Conservation (phyloP, 2,329 filamentous ascomycete genomes). For the Aplosporella prunicola region DNA sequence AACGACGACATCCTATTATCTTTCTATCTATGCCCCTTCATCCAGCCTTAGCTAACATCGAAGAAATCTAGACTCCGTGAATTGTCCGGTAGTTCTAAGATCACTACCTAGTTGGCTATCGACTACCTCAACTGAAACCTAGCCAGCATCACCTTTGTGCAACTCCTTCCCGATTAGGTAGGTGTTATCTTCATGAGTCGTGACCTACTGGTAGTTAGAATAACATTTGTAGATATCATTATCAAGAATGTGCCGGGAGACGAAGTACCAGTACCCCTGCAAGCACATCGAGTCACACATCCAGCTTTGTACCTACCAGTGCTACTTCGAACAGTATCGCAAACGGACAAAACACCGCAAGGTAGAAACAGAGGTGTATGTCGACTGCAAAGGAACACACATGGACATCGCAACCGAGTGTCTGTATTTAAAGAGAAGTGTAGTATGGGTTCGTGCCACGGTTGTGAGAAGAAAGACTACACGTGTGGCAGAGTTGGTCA, state of each 20-base stretch:
- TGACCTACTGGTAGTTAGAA: background rate
- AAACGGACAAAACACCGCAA: background rate
- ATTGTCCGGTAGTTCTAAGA: no score
- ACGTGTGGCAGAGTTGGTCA: background rate
- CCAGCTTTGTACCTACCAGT: constrained; percentile 6
- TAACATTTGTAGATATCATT: background rate
- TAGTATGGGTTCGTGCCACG: background rate
- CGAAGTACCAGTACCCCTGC: constrained; percentile 7
- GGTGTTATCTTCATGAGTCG: background rate
- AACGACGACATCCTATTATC: no score
- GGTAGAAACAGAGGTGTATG: constrained; percentile 1
- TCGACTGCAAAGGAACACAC: background rate
- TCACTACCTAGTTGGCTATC: no score
- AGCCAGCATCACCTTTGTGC: no score
- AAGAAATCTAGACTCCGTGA: background rate
- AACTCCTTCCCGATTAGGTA: no score
- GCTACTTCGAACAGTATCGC: constrained; percentile 5
- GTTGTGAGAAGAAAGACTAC: background rate
- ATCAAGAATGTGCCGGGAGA: constrained; percentile 8
- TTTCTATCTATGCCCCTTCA: no score
- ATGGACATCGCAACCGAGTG: background rate
- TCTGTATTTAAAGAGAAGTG: background rate
- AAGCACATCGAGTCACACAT: constrained; percentile 7
- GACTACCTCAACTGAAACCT: no score
- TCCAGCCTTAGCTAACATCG: background rate